Base-by-base conservation (phyloP, 1,284 basidiomycete species). In the Ceratobasidium sp. region DNA sequence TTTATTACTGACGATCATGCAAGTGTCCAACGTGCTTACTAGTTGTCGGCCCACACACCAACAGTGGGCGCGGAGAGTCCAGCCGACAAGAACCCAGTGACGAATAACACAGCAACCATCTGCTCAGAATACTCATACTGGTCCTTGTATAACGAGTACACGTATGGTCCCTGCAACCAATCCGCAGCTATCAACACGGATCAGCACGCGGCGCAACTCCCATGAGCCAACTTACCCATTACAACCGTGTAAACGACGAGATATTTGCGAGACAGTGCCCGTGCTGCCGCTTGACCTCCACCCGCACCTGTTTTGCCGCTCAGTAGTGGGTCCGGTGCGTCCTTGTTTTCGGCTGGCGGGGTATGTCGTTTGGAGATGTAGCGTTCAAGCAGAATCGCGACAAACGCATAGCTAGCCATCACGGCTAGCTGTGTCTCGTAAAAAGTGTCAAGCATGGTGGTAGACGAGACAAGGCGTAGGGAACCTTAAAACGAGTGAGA, bases 161-260 rank as follows among this genome's bases (percentile, higher is more conserved):
- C 86, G 80, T 93, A 93, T 33, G 92, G 92, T 0, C 92, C 92
- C 82, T 93, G 92, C n/a, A 93, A 85, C 92, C 92, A 93, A 82
- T 93, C 92, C 78, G 92, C 90, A 77, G 89, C 92, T 93, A 73
- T 50, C 18, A 20, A 64, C 33, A n/a, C 18, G 14, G 16, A 68
- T 46, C 23, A 54, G 33, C 23, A 35, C 33, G 20, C 20, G 46
- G 20, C 41, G 12, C 57, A 1, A 1, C 18, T 57, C 20, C 10
- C 23, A 30, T 23, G 41, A 64, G 79, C 44, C 84, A n/a, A 79
- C 89, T 77, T 80, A 90, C 92, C 90, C 92, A 93, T 93, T 38
- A 92, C 92, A 38, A 93, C 87, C 1, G 88, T 91, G 83, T 92
- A 93, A 8, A 93, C 91, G 3, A 89, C 80, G 33, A 93, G 83